Base-by-base conservation (phyloP, 768 basidiomycete species). In the Suillus subalutaceus region DNA sequence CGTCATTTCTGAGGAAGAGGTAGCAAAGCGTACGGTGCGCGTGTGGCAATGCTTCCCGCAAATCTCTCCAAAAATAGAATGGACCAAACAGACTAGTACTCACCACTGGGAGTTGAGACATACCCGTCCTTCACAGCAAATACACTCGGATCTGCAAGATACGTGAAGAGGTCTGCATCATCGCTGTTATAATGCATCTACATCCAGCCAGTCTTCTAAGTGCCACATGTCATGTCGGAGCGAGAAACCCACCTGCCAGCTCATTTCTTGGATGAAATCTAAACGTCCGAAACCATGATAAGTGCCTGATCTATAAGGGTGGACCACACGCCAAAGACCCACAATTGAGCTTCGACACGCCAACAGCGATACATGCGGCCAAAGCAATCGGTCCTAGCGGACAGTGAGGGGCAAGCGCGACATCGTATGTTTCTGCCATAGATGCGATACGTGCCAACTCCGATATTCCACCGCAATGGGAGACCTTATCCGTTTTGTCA, bases 331-430 rank as follows among this genome's bases (percentile, higher is more conserved):
- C 26, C 15, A 13, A 63, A 46, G 1, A 73, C 85, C 69, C 67
- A 85, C 89, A 89, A 70, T 90, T 90, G 4, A 86, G 85, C 13
- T 84, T 81, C 30, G 83, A 78, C 43, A 85, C 79, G 4, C 83
- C 89, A 4, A 91, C 82, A 63, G 90, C 88, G 52, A 91, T 83
- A 70, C 86, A 88, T 26, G 90, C 89, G 6, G 90, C 91, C 30
- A 91, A 81, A 0, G 90, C 88, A 38, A 92, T 85, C 0, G 90
- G 91, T 0, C 89, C 89, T 2, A 90, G 71, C 2, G 90, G 90
- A 75, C 89, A 91, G 71, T 92, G 90, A 6, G 91, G 90, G 0
- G 89, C 90, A 62, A 89, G 72, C 13, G 85, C 90, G 62, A 92
- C 86, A 67, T 92, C 91, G 72, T 91, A 91, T 4, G 84, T 87